Conservation (phyloP, 164 flowering plant genomes). For the Piper longum region DNA sequence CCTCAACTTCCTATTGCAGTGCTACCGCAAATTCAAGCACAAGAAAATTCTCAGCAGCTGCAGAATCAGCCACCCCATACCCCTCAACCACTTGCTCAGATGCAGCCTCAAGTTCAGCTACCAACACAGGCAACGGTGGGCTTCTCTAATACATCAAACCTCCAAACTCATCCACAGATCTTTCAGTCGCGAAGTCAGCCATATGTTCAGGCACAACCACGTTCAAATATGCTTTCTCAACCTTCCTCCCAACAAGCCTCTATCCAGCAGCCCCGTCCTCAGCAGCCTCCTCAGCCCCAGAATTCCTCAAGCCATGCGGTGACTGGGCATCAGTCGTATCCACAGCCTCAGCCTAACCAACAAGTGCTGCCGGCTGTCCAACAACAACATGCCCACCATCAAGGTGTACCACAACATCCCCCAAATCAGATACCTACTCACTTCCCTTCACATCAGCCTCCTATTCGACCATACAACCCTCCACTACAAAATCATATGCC, state of each 20-base stretch:
- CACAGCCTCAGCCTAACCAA: conserved; percentile 39
- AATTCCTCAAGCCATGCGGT: conserved; percentile 30
- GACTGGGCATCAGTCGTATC: conserved; percentile 58
- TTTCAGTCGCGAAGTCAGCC: conserved; percentile 1
- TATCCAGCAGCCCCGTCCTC: conserved; percentile 8
- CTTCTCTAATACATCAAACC: background rate
- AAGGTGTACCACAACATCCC: conserved; percentile 19
- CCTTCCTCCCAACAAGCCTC: conserved; percentile 3
- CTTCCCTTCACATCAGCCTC: conserved; percentile 30
- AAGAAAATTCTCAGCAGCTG: conserved; percentile 12
- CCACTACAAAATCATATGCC: conserved; percentile 26
- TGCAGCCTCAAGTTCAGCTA: conserved; percentile 6
- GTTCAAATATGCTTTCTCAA: conserved; percentile 2
- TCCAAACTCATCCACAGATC: conserved; percentile 6
- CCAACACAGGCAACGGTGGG: conserved; percentile 1
- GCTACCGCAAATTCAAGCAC: conserved; percentile 18
- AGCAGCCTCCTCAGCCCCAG: conserved; percentile 12
- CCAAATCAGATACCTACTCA: conserved; percentile 30
- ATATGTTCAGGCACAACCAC: conserved; percentile 7
- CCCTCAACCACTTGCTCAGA: conserved; percentile 5
- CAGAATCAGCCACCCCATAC: conserved; percentile 7
- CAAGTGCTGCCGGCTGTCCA: conserved; percentile 27
- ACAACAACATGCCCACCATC: conserved; percentile 23
- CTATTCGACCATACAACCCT: conserved; percentile 30
- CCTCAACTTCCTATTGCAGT: conserved; percentile 10